Evolutionary conservation across 164 flowering plant genomes (phyloP), one percentile per base, ranked within the genome.

Genomic region (Macadamia tetraphylla): DNA sequence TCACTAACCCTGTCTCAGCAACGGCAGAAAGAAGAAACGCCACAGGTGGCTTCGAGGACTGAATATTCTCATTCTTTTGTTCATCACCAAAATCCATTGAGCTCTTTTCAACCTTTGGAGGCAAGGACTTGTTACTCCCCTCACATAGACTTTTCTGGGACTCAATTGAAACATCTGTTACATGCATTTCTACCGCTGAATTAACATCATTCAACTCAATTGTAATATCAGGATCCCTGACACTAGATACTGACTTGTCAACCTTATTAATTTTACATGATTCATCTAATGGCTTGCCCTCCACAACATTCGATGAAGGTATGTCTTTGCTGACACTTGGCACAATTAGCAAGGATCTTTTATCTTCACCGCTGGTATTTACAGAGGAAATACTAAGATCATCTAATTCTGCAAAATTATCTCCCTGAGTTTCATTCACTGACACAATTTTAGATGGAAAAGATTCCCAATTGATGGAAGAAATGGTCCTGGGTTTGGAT

Each of bases 1-100:
- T 81, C 69, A 91, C 92, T 46, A 93, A 73, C 60, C 98, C 97
- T 58, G 92, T 93, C 77, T 93, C 98, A 63, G 87, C 80, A 67
- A 93, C 78, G 49, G 85, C 89, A 60, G 98, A 85, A 75, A 93
- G 87, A 79, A 93, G 88, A 80, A 76, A 87, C 23, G 78, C 70
- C 4, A 76, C 68, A 9, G 91, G 86, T 59, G 80, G 89, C 75
- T 87, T 89, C 70, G 71, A 48, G 65, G 70, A 70, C 60, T 66
- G 71, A 40, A 48, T 43, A 23, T 76, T 74, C 68, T 76, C 83
- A 70, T 72, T 75, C 70, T 78, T 82, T 66, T 76, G 69, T 59
- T 72, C 83, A 8, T 49, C 76, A 73, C 55, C 72, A 73, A n/a
- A 29, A 69, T 73, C 58, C 13, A n/a, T 46, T n/a, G 60, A 62